A percentile compares a stretch with the other conserved stretches of the same genome.
phyloP scores from a whole-genome alignment of 192 early-diverging fungal genomes.

The Podila epigama region DNA sequence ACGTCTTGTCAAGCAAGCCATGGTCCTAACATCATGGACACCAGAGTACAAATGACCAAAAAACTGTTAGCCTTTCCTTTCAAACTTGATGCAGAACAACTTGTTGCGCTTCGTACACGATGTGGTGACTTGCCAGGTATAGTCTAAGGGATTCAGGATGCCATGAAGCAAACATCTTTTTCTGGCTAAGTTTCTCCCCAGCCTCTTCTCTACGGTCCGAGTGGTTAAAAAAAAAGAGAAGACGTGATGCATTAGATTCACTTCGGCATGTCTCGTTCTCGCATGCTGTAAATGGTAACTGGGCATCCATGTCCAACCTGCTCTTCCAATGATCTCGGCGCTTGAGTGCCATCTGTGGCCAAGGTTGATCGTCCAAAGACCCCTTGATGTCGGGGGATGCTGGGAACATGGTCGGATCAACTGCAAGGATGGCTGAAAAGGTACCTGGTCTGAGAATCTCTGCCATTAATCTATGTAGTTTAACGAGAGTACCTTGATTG shows the following conservation, averaged over 20 bases:
- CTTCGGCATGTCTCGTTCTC: neutral
- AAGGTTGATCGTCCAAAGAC: too few species aligned
- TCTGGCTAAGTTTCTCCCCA: slow-evolving; percentile 8
- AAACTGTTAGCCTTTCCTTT: neutral
- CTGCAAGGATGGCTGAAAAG: slow-evolving; percentile 13
- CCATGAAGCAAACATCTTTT: slow-evolving; percentile 41
- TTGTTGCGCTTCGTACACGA: neutral
- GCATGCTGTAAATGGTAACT: neutral
- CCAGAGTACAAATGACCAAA: neutral
- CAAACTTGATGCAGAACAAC: neutral
- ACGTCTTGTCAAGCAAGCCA: slow-evolving; percentile 31
- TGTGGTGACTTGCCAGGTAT: slow-evolving; percentile 46
- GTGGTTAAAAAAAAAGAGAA: neutral
- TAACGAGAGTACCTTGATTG: too few species aligned
- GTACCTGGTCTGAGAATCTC: slow-evolving; percentile 11
- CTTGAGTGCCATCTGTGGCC: slow-evolving; percentile 5
- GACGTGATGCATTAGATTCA: neutral
- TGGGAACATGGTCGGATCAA: slow-evolving; percentile 16
- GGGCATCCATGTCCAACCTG: too few species aligned
- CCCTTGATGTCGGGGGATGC: neutral
- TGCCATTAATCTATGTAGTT: neutral
- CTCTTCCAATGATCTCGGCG: slow-evolving; percentile 49
- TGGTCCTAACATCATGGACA: slow-evolving; percentile 27
- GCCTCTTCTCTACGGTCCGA: slow-evolving; percentile 39
- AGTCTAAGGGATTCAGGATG: slow-evolving; percentile 53